Percentiles rank a stretch among this genome's conserved stretches.
Conservation (phyloP, 1,284 basidiomycete genomes). For the Trichosporon faecale region DNA sequence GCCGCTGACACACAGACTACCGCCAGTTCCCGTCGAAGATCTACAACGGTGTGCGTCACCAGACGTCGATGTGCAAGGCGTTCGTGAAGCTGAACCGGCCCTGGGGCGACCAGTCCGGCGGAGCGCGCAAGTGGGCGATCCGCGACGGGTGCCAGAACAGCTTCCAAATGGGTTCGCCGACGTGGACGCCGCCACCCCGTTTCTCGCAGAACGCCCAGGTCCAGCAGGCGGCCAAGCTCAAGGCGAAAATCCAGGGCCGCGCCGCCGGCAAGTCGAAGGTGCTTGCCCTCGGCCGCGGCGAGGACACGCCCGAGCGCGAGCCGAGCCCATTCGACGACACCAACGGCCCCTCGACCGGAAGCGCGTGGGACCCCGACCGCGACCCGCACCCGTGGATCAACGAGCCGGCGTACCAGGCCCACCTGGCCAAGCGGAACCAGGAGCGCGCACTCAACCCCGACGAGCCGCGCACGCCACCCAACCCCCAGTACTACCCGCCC, state of each 20-base stretch:
- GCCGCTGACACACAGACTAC: conserved; percentile 38
- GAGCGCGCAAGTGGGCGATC: conserved; percentile 51
- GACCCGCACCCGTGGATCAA: conserved; percentile 16
- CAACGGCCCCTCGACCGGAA: conserved; percentile 18
- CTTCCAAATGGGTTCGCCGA: conserved; percentile 29
- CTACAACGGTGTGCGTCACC: conserved; percentile 53
- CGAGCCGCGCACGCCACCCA: not conserved
- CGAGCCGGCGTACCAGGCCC: conserved; percentile 4
- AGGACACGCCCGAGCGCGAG: conserved; percentile 2
- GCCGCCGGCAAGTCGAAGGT: conserved; percentile 29
- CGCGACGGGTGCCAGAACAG: conserved; percentile 49
- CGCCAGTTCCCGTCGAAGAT: conserved; percentile 51
- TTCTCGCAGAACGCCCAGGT: not conserved
- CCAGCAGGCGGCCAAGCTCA: not conserved
- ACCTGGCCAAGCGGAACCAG: conserved; percentile 1
- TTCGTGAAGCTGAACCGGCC: conserved; percentile 51
- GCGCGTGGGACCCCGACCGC: conserved; percentile 18
- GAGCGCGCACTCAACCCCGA: not conserved
- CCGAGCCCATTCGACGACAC: not conserved
- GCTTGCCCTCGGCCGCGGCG: conserved; percentile 33
- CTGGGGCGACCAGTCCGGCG: conserved; percentile 51
- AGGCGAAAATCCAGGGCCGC: not conserved
- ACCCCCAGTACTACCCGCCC: not conserved
- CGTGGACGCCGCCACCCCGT: not conserved
- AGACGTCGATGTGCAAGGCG: conserved; percentile 51